A percentile compares a stretch with the other conserved stretches of the same genome.
These are phyloP conservation scores for Lactarius psammicola DNA, from an alignment of 768 basidiomycete genomes.

Conservation along the genomic window DNA sequence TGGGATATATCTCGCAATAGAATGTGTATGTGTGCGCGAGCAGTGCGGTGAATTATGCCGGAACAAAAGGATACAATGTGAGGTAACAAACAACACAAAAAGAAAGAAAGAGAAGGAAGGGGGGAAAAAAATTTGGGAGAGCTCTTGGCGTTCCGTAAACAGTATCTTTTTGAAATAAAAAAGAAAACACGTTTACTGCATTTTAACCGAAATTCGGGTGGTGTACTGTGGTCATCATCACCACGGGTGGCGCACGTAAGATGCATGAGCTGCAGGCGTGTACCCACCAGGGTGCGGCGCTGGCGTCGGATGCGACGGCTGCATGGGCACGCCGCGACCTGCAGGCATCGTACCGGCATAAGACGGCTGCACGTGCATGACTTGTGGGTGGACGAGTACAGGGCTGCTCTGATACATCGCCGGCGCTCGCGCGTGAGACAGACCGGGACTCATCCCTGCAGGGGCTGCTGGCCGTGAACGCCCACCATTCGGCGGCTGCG, in stretches of 20 bases:
- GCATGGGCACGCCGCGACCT: conserved; percentile 43
- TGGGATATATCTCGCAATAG: conserved; percentile 27
- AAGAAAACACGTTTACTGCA: conserved; percentile 1
- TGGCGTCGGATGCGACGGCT: conserved; percentile 41
- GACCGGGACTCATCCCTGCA: conserved; percentile 61
- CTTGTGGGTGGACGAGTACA: conserved; percentile 57
- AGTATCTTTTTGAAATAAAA: not conserved
- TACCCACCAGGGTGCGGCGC: conserved; percentile 24
- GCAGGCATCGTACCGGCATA: conserved; percentile 33
- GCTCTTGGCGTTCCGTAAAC: conserved; percentile 8
- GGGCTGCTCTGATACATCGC: conserved; percentile 67
- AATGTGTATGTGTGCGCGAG: conserved; percentile 9
- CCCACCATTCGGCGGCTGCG: conserved; percentile 37
- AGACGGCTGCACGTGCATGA: conserved; percentile 35
- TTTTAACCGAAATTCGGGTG: conserved; percentile 7
- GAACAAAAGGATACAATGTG: conserved; percentile 17
- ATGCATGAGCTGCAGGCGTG: conserved; percentile 16
- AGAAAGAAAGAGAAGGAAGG: not conserved
- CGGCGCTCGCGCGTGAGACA: conserved; percentile 45
- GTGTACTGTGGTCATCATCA: not conserved
- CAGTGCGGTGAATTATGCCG: conserved; percentile 1
- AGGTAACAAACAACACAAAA: not conserved
- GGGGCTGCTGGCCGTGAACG: conserved; percentile 48
- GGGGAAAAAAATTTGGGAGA: not conserved
- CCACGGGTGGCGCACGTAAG: conserved; percentile 19